A percentile compares a stretch with the other conserved stretches of the same genome.
phyloP scores from a whole-genome alignment of 371 early-diverging fungal genomes.

The Lichtheimia corymbifera region DNA sequence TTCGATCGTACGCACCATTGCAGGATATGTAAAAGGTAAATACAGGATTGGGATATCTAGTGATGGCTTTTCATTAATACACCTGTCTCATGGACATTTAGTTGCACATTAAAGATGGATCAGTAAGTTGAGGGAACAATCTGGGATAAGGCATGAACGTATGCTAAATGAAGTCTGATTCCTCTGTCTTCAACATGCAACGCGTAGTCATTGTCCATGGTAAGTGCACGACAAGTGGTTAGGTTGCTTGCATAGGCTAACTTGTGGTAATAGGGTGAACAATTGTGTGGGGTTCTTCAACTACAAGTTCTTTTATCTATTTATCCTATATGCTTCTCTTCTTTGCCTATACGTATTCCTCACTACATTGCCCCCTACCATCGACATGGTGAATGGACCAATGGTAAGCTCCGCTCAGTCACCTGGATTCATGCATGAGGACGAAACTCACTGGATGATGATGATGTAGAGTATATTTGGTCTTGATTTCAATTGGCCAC shows the following conservation, averaged over 20 bases:
- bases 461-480: constrained; percentile 34
- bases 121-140: constrained; percentile 51
- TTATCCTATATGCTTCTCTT: constrained; percentile 55
- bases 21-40: constrained; percentile 48
- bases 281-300: constrained; percentile 74
- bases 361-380: constrained; percentile 35
- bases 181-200: neutral
- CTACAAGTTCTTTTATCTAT: constrained; percentile 70
- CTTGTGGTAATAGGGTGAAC: constrained; percentile 51
- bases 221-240: constrained; percentile 10
- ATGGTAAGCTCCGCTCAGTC: constrained; percentile 20
- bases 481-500: constrained; percentile 37
- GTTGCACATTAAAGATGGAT: constrained; percentile 70
- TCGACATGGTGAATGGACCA: constrained; percentile 34
- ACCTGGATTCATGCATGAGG: neutral
- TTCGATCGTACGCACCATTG: constrained; percentile 72
- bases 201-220: constrained; percentile 61
- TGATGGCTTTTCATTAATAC: neutral
- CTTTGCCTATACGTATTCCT: constrained; percentile 54
- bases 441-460: neutral
- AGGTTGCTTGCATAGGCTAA: neutral
- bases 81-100: constrained; percentile 3
- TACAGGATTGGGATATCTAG: neutral
- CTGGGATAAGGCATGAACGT: neutral
- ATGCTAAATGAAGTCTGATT: neutral